Conservation (phyloP, 306 rosid genomes). For the Albizia julibrissin region DNA sequence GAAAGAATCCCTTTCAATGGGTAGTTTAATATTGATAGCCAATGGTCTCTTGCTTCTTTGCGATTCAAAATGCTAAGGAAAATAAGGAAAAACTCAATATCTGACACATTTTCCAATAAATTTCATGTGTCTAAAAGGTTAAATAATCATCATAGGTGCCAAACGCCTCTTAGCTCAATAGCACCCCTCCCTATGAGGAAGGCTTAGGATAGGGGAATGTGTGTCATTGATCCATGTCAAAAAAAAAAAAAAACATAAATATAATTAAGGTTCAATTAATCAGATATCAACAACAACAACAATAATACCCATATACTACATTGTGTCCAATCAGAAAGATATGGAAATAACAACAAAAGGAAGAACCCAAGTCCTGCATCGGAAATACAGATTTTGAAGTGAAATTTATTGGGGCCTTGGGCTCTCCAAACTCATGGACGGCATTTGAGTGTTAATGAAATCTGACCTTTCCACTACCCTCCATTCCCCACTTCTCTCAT, state of each 20-base stretch:
- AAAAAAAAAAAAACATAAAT: not conserved
- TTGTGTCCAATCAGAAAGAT: not conserved
- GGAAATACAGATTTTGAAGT: not conserved
- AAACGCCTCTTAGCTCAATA: not conserved
- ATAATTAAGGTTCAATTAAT: not conserved
- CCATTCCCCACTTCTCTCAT: not conserved
- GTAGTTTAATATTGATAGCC: slow-evolving; percentile 2
- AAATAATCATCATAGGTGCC: not conserved
- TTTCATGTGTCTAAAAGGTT: not conserved
- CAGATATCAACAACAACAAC: not conserved
- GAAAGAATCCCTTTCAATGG: not conserved
- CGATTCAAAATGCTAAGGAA: not conserved
- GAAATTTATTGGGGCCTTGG: not conserved
- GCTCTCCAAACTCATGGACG: not conserved
- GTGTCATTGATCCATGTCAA: not conserved
- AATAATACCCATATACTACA: not conserved
- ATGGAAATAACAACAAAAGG: not conserved
- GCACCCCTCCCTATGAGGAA: not conserved
- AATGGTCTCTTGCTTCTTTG: not conserved
- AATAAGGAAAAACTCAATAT: not conserved
- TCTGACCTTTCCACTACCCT: not conserved
- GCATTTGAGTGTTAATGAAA: not conserved
- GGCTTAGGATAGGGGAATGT: not conserved
- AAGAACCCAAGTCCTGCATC: not conserved
- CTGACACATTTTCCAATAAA: not conserved